Percentiles rank a stretch among this genome's conserved stretches.
phyloP scores from a whole-genome alignment of 2,329 filamentous ascomycete species.

The Rugonectria rugulosa region DNA sequence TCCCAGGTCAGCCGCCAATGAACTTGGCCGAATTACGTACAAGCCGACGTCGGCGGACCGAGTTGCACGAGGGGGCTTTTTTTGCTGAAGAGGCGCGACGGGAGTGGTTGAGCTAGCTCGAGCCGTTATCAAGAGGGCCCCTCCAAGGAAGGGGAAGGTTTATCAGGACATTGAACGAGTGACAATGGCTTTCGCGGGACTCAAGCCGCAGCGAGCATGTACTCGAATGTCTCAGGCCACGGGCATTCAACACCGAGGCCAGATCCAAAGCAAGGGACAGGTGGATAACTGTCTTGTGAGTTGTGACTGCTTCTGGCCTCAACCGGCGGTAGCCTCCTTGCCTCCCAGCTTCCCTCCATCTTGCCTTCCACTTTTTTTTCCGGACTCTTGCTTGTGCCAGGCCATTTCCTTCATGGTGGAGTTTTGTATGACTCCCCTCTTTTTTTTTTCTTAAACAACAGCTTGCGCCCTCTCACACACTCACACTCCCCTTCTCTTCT shows the following conservation, averaged over 20 bases:
- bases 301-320: slow-evolving; percentile 6
- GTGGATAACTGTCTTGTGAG: slow-evolving; percentile 34
- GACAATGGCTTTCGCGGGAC: slow-evolving; percentile 6
- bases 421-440: slow-evolving; percentile 27
- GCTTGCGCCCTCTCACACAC: slow-evolving; percentile 20
- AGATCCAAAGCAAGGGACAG: slow-evolving; percentile 25
- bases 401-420: slow-evolving; percentile 20
- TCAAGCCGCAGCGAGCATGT: slow-evolving; percentile 11
- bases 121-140: slow-evolving; percentile 18
- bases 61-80: slow-evolving; percentile 11
- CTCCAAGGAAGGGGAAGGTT: too few species aligned
- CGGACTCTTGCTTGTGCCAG: slow-evolving; percentile 30
- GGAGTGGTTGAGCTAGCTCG: slow-evolving; percentile 9
- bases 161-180: slow-evolving; percentile 23
- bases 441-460: slow-evolving; percentile 13
- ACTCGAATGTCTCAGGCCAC: slow-evolving; percentile 1
- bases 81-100: not conserved
- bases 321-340: slow-evolving; percentile 29
- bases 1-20: slow-evolving; percentile 31
- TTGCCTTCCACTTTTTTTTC: slow-evolving; percentile 37
- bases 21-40: slow-evolving; percentile 31
- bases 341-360: too few species aligned
- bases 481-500: slow-evolving; percentile 20
- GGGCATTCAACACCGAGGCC: slow-evolving; percentile 11
- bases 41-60: slow-evolving; percentile 37